Evolutionary conservation across 306 rosid species (phyloP), one percentile per base, ranked within the genome.

Genomic region (Malus fusca): DNA sequence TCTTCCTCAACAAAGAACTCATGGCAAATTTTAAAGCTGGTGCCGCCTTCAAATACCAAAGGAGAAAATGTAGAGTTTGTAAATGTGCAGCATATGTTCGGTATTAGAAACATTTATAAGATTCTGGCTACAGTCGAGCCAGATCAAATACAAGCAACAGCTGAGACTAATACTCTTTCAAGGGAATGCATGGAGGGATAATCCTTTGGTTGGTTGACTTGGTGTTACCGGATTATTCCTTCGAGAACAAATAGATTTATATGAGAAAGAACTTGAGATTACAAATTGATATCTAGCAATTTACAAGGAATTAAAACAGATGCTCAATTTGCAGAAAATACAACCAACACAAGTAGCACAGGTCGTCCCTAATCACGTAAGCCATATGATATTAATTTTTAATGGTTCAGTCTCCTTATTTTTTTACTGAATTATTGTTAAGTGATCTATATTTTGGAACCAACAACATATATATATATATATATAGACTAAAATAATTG

Each of bases 21-120:
- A 52, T 65, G 72, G 43, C 26, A 19, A 11, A 21, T 28, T 4
- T 18, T 48, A 14, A 48, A 48, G 75, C 80, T 12, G 80, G 85
- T 52, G 68, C 82, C 15, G 37, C 77, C 5, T 84, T 85, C 56
- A 84, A 66, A n/a, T 78, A 69, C 62, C 82, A 66, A 46, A 74
- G 80, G 48, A 77, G 66, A 35, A 80, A n/a, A 70, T 84, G 40
- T 9, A 0, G 87, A 84, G 4, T 81, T 74, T 28, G 56, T 35
- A 56, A 59, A 77, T 35, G 85, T 82, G 2, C 75, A 74, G 3
- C 22, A 69, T 35, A 52, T 77, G 4, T 81, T 74, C 19, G 78
- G 87, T 4, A 62, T 67, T 21, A 74, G 66, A 66, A 77, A 84
- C 59, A 77, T 84, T 1, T 42, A 53, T 28, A 80, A 48, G 46